Evolutionary conservation across 2,329 filamentous ascomycete species (phyloP), one percentile per base, ranked within the genome.

Genomic region (Pseudonectria buxi): DNA sequence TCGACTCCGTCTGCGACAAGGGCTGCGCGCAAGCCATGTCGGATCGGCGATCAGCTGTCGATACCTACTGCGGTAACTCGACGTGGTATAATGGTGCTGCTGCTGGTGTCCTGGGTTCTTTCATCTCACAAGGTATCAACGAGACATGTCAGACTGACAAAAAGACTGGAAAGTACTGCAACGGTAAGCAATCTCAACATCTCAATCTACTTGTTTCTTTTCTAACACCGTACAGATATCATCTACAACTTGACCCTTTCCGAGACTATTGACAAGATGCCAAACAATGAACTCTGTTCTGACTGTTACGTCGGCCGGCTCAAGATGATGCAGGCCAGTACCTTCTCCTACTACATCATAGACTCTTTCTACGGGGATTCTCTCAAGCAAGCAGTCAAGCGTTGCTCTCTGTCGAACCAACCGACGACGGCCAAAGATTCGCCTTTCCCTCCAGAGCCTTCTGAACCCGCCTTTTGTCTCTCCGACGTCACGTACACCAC

Each of bases 311-410:
- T 46, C 7, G 33, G 24, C 2, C 38, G 43, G 0, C 30, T 47
- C 7, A 35, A 36, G 25, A 47, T 47, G 36, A 47, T 47, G 35
- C 43, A 44, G 18, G 29, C 30, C 3, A 46, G 38, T 25, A 30
- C 36, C 5, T 47, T 15, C 30, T 45, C 40, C 0, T 31, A 37
- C 27, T 47, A 47, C 15, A 29, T 22, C 5, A 16, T 13, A 3
- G 6, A 16, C 3, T 4, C 5, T 12, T 45, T 41, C 24, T 46
- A 31, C 12, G 3, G 44, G 10, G 14, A 27, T 16, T 35, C 43
- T 26, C 35, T 47, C 2, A 33, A 38, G 18, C 13, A 11, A 26
- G 33, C 32, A 7, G 30, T 36, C 13, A 28, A 25, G 16, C 27
- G 25, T 2, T 40, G 40, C 28, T 32, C 25, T 18, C 9, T 38